Percentiles rank a stretch among this genome's conserved stretches.
These are phyloP conservation scores for Clavispora phyllophila DNA, from an alignment of 805 yeast genomes.

Conservation along the genomic window DNA sequence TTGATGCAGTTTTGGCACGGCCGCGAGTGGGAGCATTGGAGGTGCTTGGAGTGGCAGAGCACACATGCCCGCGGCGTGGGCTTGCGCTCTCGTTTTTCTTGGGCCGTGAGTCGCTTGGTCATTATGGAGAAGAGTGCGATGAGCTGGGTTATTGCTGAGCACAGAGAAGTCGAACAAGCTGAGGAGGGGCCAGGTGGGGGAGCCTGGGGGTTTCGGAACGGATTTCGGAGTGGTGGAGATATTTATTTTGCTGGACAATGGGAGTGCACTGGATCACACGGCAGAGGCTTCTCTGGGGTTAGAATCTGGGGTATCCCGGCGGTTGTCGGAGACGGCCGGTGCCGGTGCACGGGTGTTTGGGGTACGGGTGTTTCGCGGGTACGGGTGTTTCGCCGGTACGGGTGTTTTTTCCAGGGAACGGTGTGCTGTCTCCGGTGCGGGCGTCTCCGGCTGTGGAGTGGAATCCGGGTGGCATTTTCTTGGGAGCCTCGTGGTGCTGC, in stretches of 20 bases:
- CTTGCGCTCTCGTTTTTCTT: slow-evolving; percentile 49
- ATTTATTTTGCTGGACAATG: not conserved
- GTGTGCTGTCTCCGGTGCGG: too few relatives aligned
- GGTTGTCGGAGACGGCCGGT: slow-evolving; percentile 4
- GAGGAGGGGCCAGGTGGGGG: not conserved
- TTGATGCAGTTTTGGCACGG: slow-evolving; percentile 72
- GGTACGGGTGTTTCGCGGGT: too few relatives aligned
- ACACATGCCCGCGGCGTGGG: slow-evolving; percentile 68
- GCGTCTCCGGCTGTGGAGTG: too few relatives aligned
- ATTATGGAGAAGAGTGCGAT: slow-evolving; percentile 22
- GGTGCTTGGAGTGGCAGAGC: slow-evolving; percentile 68
- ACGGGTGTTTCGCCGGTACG: too few relatives aligned
- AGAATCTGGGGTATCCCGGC: slow-evolving; percentile 21
- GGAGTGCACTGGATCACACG: not conserved
- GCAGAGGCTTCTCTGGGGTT: slow-evolving; percentile 1
- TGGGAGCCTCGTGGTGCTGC: too few relatives aligned
- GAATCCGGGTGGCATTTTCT: too few relatives aligned
- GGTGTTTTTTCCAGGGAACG: too few relatives aligned
- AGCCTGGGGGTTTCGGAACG: not conserved
- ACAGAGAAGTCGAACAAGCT: not conserved
- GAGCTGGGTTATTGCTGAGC: not conserved
- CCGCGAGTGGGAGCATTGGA: slow-evolving; percentile 64
- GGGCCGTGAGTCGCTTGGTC: slow-evolving; percentile 58
- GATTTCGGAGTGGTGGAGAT: not conserved
- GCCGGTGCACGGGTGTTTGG: not conserved